Conservation (phyloP, 2,329 filamentous ascomycete genomes). For the Claviceps spartinae region DNA sequence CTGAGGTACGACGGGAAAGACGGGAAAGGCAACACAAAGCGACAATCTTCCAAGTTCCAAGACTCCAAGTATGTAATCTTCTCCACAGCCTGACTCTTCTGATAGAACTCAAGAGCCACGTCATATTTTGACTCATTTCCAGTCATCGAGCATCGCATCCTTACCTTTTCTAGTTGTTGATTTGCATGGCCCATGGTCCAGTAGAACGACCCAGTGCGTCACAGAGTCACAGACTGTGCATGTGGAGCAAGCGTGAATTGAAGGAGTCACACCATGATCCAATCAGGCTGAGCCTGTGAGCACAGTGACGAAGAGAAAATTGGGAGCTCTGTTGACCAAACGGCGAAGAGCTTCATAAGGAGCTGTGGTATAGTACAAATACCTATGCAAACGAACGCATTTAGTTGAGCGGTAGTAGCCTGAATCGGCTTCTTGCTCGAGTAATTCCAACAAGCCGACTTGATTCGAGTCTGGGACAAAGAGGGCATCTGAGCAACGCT, state of each 20-base stretch:
- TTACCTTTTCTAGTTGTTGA: not conserved
- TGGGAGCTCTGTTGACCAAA: not conserved
- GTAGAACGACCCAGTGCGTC: slow-evolving; percentile 2
- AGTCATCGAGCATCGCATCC: slow-evolving; percentile 2
- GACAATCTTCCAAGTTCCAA: not conserved
- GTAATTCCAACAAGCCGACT: not conserved
- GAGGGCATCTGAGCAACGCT: not conserved
- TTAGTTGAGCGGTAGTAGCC: not conserved
- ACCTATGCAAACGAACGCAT: not conserved
- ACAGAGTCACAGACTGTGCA: slow-evolving; percentile 3
- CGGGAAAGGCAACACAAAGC: not conserved
- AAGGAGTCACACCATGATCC: slow-evolving; percentile 7
- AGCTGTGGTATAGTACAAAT: not conserved
- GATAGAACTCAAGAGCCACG: no score
- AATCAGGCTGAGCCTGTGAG: slow-evolving; percentile 4
- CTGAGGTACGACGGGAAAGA: not conserved
- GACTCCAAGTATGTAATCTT: no score
- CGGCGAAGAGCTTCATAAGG: not conserved
- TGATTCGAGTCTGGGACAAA: not conserved
- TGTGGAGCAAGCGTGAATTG: slow-evolving; percentile 4
- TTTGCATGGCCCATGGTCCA: not conserved
- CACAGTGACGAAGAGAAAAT: not conserved
- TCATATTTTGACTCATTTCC: not conserved
- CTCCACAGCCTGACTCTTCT: not conserved
- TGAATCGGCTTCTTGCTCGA: not conserved